Percentiles rank a stretch among this genome's conserved stretches.
Evolutionary conservation across 73 alveolate genomes (phyloP).

Genomic region (Tetrahymena borealis): DNA sequence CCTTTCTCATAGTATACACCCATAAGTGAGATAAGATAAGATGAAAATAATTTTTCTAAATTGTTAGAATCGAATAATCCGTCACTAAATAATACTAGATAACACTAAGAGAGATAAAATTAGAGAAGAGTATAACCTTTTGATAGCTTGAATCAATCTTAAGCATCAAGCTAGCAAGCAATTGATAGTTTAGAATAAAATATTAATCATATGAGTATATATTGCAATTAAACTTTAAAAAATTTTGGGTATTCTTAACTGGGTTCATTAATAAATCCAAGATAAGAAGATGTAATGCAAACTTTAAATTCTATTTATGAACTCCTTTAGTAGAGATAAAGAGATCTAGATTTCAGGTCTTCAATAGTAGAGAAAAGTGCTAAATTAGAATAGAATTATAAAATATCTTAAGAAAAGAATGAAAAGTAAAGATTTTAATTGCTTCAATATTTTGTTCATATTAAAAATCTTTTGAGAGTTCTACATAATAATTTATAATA

Average conservation of each 20-base stretch:
- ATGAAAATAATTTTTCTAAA: background rate
- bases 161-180: background rate
- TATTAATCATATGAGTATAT: background rate
- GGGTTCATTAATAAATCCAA: background rate
- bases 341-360: background rate
- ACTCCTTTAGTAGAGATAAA: background rate
- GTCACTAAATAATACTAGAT: background rate
- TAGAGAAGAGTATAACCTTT: background rate
- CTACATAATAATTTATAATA: background rate
- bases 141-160: background rate
- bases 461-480: background rate
- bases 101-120: background rate
- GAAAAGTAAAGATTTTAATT: background rate
- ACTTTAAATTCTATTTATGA: background rate
- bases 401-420: background rate
- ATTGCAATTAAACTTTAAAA: background rate
- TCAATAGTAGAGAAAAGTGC: background rate
- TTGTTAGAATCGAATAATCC: background rate
- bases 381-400: background rate
- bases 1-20: background rate
- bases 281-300: background rate
- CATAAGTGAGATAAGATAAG: background rate
- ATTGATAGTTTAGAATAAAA: background rate
- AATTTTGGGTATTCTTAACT: background rate
- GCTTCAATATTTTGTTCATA: background rate